A percentile compares a stretch with the other conserved stretches of the same genome.
phyloP scores from a whole-genome alignment of 495 filamentous ascomycete genomes.

The Hypoxylon fragiforme region DNA sequence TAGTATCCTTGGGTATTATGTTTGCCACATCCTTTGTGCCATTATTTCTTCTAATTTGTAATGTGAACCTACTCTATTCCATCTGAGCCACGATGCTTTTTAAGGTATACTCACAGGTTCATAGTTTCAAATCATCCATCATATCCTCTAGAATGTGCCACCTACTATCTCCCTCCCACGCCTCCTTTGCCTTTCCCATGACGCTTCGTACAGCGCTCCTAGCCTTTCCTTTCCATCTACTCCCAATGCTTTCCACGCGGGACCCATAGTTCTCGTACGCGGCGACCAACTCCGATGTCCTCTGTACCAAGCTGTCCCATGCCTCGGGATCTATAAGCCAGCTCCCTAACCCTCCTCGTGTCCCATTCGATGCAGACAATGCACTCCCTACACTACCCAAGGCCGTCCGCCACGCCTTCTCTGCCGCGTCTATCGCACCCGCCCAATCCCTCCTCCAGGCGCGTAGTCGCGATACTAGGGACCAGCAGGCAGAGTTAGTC shows the following conservation, averaged over 20 bases:
- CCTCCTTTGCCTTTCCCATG: conserved; percentile 77
- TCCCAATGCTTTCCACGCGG: conserved; percentile 54
- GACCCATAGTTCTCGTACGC: conserved; percentile 67
- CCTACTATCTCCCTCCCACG: conserved; percentile 75
- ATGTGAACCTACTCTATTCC: not conserved
- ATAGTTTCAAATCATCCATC: conserved; percentile 61
- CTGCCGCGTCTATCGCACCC: conserved; percentile 76
- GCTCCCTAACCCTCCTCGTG: conserved; percentile 34
- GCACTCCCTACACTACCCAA: conserved; percentile 46
- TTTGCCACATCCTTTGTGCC: not conserved
- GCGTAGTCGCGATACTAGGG: conserved; percentile 68
- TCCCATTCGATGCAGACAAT: conserved; percentile 10
- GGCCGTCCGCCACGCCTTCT: conserved; percentile 83
- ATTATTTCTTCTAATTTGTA: no score
- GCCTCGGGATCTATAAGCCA: conserved; percentile 51
- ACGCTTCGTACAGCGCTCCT: conserved; percentile 79
- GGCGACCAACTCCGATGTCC: conserved; percentile 66
- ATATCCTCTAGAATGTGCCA: conserved; percentile 66
- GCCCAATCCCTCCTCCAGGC: conserved; percentile 67
- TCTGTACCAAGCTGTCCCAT: conserved; percentile 65
- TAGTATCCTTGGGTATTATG: not conserved
- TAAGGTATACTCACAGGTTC: no score
- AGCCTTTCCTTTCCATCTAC: conserved; percentile 84
- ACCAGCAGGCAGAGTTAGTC: conserved; percentile 72
- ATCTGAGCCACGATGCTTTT: no score